phyloP scores from a whole-genome alignment of 352 stramenopile species.

The Phytopythium litorale region DNA sequence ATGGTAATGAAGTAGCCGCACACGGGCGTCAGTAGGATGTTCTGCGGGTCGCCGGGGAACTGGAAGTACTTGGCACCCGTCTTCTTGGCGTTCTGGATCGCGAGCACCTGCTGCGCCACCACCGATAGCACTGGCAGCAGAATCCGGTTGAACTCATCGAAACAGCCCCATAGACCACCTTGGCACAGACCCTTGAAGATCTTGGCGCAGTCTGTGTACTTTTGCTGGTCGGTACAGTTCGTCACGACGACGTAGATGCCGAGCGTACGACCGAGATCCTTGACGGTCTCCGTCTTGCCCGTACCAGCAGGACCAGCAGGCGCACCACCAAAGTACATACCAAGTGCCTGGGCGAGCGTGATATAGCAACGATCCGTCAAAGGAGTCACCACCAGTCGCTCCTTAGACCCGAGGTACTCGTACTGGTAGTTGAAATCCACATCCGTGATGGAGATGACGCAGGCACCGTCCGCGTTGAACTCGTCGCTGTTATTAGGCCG shows the following conservation, averaged over 20 bases:
- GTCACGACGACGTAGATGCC: conserved; percentile 97
- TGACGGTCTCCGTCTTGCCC: conserved; percentile 97
- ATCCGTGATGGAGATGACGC: conserved; percentile 97
- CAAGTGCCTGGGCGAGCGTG: conserved; percentile 95
- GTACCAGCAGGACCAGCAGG: conserved; percentile 94
- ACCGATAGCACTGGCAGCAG: conserved; percentile 95
- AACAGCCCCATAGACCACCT: conserved; percentile 96
- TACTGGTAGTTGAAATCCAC: conserved; percentile 99
- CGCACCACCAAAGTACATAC: conserved; percentile 97
- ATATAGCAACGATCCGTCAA: conserved; percentile 98
- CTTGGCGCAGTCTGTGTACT: conserved; percentile 97
- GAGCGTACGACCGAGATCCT: conserved; percentile 94
- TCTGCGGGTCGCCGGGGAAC: conserved; percentile 97
- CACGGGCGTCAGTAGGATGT: conserved; percentile 94
- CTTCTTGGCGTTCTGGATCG: conserved; percentile 98
- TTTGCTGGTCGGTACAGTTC: conserved; percentile 97
- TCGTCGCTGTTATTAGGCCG: conserved; percentile 92
- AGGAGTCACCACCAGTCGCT: conserved; percentile 96
- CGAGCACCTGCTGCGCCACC: conserved; percentile 96
- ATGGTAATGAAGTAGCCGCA: conserved; percentile 99
- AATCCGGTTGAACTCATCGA: conserved; percentile 99
- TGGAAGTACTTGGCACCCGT: conserved; percentile 94
- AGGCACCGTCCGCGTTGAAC: conserved; percentile 92
- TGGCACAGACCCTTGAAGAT: conserved; percentile 98
- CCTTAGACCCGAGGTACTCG: conserved; percentile 97